These are phyloP conservation scores for Hyaloperonospora brassicae DNA, from an alignment of 352 stramenopile genomes.

Conservation along the genomic window DNA sequence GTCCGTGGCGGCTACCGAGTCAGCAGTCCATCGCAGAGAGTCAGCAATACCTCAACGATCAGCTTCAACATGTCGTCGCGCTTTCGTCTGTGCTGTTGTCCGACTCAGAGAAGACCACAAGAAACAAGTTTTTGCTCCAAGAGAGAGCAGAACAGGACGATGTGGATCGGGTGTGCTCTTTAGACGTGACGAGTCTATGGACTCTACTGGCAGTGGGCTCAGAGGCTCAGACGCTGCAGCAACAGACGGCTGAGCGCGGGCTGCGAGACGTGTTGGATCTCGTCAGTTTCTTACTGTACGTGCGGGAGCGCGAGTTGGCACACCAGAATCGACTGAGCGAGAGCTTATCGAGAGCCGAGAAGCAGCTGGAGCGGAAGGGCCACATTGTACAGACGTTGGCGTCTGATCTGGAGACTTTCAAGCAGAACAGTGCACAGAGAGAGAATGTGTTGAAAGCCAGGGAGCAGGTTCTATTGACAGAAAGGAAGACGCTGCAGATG, in stretches of 20 bases:
- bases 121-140: slow-evolving; percentile 11
- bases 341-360: slow-evolving; percentile 31
- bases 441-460: slow-evolving; percentile 60
- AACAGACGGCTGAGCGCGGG: slow-evolving; percentile 27
- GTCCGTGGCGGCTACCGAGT: slow-evolving; percentile 42
- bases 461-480: slow-evolving; percentile 37
- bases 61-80: slow-evolving; percentile 45
- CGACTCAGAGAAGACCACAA: slow-evolving; percentile 15
- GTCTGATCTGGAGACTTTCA: slow-evolving; percentile 39
- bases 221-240: slow-evolving; percentile 10
- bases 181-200: slow-evolving; percentile 23
- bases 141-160: slow-evolving; percentile 14
- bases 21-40: slow-evolving; percentile 36
- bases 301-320: slow-evolving; percentile 43
- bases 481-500: slow-evolving; percentile 44
- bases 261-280: slow-evolving; percentile 61
- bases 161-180: slow-evolving; percentile 19
- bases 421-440: slow-evolving; percentile 43
- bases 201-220: slow-evolving; percentile 12
- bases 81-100: slow-evolving; percentile 16
- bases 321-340: slow-evolving; percentile 49
- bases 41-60: slow-evolving; percentile 57
- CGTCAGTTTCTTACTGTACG: slow-evolving; percentile 57
- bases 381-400: slow-evolving; percentile 38
- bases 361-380: slow-evolving; percentile 46